phyloP scores from a whole-genome alignment of 176 grass and related monocot genomes.

The Typha latifolia region DNA sequence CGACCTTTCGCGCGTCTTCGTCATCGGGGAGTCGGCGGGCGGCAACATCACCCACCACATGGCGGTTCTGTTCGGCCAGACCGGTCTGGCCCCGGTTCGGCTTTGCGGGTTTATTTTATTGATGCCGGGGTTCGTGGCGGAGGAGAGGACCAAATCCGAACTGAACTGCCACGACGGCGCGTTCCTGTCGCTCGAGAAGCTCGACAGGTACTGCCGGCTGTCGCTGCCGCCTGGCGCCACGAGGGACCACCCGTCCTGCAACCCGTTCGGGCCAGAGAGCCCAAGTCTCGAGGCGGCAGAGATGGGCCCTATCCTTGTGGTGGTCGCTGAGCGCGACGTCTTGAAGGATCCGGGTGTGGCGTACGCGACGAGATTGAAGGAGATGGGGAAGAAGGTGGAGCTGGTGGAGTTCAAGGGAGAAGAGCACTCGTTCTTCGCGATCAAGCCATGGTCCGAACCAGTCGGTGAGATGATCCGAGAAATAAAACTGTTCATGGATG shows the following conservation, averaged over 20 bases:
- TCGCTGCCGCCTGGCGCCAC: slow-evolving; percentile 18
- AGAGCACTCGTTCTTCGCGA: slow-evolving; percentile 21
- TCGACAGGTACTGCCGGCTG: slow-evolving; percentile 32
- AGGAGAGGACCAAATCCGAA: slow-evolving; percentile 23
- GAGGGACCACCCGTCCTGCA: slow-evolving; percentile 31
- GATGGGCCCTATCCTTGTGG: slow-evolving; percentile 27
- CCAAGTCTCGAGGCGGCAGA: slow-evolving; percentile 7
- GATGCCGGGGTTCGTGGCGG: slow-evolving; percentile 35
- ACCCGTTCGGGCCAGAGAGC: slow-evolving; percentile 32
- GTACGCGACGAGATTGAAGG: slow-evolving; percentile 24
- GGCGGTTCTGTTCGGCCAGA: neutral
- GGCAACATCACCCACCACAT: slow-evolving; percentile 42
- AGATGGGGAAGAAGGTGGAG: slow-evolving; percentile 17
- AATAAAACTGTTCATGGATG: neutral
- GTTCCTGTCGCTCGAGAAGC: slow-evolving; percentile 19
- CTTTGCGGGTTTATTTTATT: slow-evolving; percentile 26
- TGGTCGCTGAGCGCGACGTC: slow-evolving; percentile 12
- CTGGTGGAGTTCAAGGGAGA: slow-evolving; percentile 21
- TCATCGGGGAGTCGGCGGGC: slow-evolving; percentile 32
- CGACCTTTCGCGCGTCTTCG: slow-evolving; percentile 25
- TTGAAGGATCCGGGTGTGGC: slow-evolving; percentile 19
- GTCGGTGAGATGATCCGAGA: slow-evolving; percentile 9
- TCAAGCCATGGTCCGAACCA: slow-evolving; percentile 13
- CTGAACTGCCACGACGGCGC: slow-evolving; percentile 5
- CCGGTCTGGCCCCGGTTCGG: neutral